phyloP scores from a whole-genome alignment of 495 filamentous ascomycete genomes.

The Darksidea phi region DNA sequence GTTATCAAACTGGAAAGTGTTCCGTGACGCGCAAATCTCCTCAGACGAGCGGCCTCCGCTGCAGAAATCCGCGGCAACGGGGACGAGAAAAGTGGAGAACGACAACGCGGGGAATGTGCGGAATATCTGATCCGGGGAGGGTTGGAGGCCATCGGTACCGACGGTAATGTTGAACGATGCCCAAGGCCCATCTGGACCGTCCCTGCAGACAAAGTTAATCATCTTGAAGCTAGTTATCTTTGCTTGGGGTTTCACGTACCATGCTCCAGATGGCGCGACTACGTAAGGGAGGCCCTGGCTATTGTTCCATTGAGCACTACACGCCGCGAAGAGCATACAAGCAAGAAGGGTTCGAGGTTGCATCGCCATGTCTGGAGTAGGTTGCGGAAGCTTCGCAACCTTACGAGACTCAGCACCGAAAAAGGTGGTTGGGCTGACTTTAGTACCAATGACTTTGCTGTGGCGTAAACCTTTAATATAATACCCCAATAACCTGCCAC shows the following conservation, averaged over 20 bases:
- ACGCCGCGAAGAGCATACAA: no score
- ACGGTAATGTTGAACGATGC: background rate
- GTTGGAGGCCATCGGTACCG: background rate
- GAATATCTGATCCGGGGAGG: background rate
- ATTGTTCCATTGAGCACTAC: no score
- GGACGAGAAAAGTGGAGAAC: background rate
- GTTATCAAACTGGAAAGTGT: background rate
- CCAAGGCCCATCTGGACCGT: background rate
- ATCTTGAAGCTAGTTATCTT: background rate
- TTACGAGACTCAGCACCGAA: no score
- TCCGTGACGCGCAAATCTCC: background rate
- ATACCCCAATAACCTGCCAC: no score
- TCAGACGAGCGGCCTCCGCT: background rate
- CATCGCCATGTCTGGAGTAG: no score
- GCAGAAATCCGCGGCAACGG: background rate
- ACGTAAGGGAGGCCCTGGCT: background rate
- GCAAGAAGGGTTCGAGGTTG: no score
- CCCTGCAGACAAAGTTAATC: background rate
- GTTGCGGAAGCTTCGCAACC: no score
- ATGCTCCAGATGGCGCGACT: background rate
- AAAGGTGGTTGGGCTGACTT: no score
- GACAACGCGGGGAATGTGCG: background rate
- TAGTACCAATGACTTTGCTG: no score
- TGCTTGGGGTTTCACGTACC: background rate
- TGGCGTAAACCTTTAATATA: no score